These are phyloP conservation scores for Dactylis glomerata DNA, from an alignment of 176 grass and related monocot species.

Conservation along the genomic window DNA sequence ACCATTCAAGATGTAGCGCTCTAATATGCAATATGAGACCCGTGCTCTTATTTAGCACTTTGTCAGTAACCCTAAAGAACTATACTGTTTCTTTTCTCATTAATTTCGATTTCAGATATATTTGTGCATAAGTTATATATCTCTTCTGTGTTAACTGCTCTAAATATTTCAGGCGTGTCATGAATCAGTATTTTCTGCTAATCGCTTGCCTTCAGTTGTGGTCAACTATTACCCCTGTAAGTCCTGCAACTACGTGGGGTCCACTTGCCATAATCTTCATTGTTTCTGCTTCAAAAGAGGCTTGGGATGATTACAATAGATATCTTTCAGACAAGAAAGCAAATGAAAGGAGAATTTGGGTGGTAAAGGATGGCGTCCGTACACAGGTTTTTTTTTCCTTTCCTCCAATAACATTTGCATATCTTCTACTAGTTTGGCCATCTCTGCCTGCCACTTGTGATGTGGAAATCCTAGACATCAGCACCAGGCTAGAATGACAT, in stretches of 20 bases:
- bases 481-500: not conserved
- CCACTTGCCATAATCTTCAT: constrained; percentile 88
- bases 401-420: constrained; percentile 11
- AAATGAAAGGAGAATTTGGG: constrained; percentile 78
- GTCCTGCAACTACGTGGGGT: constrained; percentile 86
- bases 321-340: constrained; percentile 94
- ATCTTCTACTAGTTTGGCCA: not conserved
- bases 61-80: not conserved
- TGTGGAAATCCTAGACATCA: not conserved
- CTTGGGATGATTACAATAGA: constrained; percentile 96
- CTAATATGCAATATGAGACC: not conserved
- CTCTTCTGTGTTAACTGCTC: not conserved
- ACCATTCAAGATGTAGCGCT: not conserved
- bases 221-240: constrained; percentile 82
- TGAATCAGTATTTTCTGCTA: constrained; percentile 96
- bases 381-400: constrained; percentile 49
- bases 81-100: constrained; percentile 1
- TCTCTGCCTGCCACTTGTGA: not conserved
- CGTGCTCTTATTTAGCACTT: constrained; percentile 15
- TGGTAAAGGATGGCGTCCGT: constrained; percentile 62
- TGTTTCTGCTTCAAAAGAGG: constrained; percentile 94
- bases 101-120: not conserved
- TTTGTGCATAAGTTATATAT: not conserved
- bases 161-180: constrained; percentile 72
- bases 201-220: constrained; percentile 94